phyloP scores from a whole-genome alignment of 1,139 yeast species.

The Kurtzmaniella quercitrusa region DNA sequence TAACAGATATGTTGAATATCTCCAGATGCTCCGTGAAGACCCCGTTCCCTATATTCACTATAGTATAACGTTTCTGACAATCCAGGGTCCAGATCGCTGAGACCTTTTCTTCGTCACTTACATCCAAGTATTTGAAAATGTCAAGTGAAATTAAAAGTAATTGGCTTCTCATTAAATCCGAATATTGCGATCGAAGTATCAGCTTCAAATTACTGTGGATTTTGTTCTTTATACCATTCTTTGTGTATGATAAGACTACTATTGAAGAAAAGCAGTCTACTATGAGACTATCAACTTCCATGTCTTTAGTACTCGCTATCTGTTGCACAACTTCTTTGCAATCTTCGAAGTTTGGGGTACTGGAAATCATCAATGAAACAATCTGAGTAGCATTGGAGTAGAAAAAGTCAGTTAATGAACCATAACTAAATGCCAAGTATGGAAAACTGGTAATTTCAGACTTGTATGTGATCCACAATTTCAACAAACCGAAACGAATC shows the following conservation, averaged over 20 bases:
- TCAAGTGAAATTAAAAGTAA: constrained; percentile 19
- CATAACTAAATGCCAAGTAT: constrained; percentile 29
- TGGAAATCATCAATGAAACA: constrained; percentile 29
- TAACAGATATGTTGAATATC: constrained; percentile 18
- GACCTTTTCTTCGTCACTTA: constrained; percentile 22
- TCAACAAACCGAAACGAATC: constrained; percentile 28
- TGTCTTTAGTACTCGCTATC: constrained; percentile 14
- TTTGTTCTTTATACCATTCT: constrained; percentile 36
- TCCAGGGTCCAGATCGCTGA: constrained; percentile 10
- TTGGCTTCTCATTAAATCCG: constrained; percentile 15
- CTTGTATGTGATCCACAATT: constrained; percentile 39
- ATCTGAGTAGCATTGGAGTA: constrained; percentile 28
- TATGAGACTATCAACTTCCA: constrained; percentile 17
- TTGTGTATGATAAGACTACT: constrained; percentile 44
- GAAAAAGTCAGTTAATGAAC: constrained; percentile 21
- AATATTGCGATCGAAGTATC: constrained; percentile 13
- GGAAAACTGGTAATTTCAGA: constrained; percentile 35
- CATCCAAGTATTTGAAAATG: constrained; percentile 37
- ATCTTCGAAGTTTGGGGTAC: constrained; percentile 2
- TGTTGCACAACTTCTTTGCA: constrained; percentile 6
- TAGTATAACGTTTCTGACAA: background rate
- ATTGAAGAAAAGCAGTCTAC: constrained; percentile 29
- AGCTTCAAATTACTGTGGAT: constrained; percentile 21
- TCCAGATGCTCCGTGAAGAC: constrained; percentile 8
- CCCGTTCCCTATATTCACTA: background rate